Base-by-base conservation (phyloP, 2,329 filamentous ascomycete species). In the Botrytis aclada region DNA sequence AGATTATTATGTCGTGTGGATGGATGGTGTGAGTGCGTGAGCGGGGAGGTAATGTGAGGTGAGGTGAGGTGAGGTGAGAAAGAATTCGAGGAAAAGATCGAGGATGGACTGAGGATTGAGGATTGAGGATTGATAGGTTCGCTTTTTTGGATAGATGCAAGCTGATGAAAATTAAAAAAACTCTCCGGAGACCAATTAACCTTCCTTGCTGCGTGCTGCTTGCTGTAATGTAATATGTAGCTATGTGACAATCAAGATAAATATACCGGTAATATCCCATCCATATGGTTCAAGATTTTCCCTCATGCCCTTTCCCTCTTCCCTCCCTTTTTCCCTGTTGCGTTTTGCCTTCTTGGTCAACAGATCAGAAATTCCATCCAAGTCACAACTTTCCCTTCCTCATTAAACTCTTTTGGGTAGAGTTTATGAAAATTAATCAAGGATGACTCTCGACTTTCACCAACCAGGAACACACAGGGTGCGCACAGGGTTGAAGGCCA, bases 231-330 rank as follows among this genome's bases (percentile, higher is more conserved):
- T 56, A 29, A 56, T 9, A 29, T 29, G 51, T 56, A 56, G 6
- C n/a, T 56, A 29, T 32, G 58, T 61, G 58, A 61, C 34, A 39
- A 39, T 16, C 0, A 56, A 56, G n/a, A 60, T 63, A 20, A 37
- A 62, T 43, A 43, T 29, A 43, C 61, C 61, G 61, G 39, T 43
- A 63, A 63, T 45, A 32, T 63, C 39, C 61, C 61, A 63, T 63
- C 16, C 1, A 63, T 45, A 22, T 63, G 61, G n/a, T 32, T 63
- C 61, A 29, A 54, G 47, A 54, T 54, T 54, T n/a, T 54, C 47
- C 41, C 47, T 51, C 3, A n/a, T n/a, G 25, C 47, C 47, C 51
- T 61, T 6, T 61, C 58, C 25, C 16, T 63, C 25, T 6, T 29
- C 60, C 34, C 37, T 41, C 39, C 37, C 8, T 41, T 29, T 43